Conservation (phyloP, 768 basidiomycete genomes). For the Suillus occidentalis region DNA sequence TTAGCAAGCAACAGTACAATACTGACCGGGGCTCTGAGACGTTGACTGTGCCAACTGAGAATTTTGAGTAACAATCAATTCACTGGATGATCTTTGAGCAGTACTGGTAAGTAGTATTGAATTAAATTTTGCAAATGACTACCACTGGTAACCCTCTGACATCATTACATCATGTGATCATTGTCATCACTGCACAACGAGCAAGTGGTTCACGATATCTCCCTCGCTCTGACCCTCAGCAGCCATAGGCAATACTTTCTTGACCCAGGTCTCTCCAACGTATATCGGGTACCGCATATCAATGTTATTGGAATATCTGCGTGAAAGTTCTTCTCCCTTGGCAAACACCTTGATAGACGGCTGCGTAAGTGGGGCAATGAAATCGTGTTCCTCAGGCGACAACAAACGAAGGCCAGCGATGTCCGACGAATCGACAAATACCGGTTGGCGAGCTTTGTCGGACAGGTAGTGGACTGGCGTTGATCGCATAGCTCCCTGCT, state of each 20-base stretch:
- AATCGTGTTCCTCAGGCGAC: conserved; percentile 9
- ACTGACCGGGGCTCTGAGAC: no score
- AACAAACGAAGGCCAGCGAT: conserved; percentile 7
- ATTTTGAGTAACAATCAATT: neutral
- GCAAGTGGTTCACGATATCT: neutral
- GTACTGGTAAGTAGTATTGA: neutral
- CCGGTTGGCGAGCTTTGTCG: conserved; percentile 17
- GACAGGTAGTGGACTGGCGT: conserved; percentile 21
- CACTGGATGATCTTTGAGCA: neutral
- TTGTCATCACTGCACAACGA: neutral
- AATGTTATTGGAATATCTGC: conserved; percentile 11
- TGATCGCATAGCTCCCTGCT: neutral
- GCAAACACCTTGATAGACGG: conserved; percentile 10
- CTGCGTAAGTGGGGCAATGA: conserved; percentile 11
- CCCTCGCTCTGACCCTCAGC: neutral
- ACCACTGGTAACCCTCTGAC: neutral
- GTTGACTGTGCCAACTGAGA: no score
- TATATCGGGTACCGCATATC: conserved; percentile 12
- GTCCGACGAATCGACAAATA: conserved; percentile 16
- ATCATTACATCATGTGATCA: neutral
- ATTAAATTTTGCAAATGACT: neutral
- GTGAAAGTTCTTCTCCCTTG: conserved; percentile 19
- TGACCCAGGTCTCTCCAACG: conserved; percentile 25
- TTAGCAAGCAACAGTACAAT: no score
- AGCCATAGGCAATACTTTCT: conserved; percentile 8